Evolutionary conservation across 306 rosid genomes (phyloP).

Genomic region (Quercus parvula): DNA sequence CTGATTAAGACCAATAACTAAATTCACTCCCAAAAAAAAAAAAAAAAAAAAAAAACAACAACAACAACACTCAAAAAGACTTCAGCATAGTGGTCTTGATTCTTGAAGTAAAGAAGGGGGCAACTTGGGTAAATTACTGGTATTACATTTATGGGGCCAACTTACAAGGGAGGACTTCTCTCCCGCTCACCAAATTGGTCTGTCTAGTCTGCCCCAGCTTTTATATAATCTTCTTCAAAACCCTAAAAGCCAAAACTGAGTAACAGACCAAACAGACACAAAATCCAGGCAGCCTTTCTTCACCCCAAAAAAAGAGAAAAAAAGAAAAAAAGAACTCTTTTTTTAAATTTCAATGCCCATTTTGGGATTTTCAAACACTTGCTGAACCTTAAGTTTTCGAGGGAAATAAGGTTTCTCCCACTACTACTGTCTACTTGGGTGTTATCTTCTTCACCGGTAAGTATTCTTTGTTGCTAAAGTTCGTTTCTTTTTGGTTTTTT

Average conservation of each 20-base stretch:
- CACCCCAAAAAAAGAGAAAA: neutral
- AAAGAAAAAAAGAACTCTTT: neutral
- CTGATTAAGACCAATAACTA: no score
- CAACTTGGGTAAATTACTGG: no score
- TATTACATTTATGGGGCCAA: no score
- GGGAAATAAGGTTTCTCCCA: neutral
- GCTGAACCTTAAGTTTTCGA: slow-evolving; percentile 5
- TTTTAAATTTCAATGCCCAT: neutral
- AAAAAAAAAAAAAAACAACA: no score
- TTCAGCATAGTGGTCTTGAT: no score
- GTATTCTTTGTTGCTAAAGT: neutral
- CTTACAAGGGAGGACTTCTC: neutral
- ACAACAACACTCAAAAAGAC: no score
- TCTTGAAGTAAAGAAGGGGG: no score
- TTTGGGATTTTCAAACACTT: slow-evolving; percentile 4
- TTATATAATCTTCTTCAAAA: neutral
- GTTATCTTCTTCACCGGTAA: slow-evolving; percentile 25
- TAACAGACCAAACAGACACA: neutral
- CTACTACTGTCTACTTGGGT: neutral
- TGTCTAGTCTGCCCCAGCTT: neutral
- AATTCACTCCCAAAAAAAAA: no score
- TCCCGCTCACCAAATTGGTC: slow-evolving; percentile 32
- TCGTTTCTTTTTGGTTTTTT: neutral
- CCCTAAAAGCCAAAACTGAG: slow-evolving; percentile 24
- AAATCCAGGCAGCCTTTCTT: neutral